Conservation (phyloP, 2,329 filamentous ascomycete species). For the Ophiocordyceps polyrhachis-furcata region DNA sequence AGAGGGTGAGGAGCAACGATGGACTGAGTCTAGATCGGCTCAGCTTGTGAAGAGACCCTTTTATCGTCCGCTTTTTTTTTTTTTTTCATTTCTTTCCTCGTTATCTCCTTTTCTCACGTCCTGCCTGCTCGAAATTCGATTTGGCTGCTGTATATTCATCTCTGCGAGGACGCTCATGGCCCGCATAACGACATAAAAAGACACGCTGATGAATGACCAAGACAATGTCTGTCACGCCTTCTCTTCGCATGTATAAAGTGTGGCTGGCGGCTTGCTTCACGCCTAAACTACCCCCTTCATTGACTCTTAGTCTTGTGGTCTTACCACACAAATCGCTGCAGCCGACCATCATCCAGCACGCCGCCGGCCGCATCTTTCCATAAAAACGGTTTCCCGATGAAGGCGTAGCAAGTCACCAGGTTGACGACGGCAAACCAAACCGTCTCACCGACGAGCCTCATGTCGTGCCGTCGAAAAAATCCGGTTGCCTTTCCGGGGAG, state of each 20-base stretch:
- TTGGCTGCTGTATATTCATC: neutral
- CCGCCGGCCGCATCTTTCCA: constrained; percentile 39
- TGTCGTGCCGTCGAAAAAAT: constrained; percentile 14
- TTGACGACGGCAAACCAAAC: constrained; percentile 52
- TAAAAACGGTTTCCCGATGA: constrained; percentile 46
- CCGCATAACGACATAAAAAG: neutral
- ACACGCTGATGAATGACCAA: neutral
- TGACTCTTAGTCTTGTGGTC: neutral
- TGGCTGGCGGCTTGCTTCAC: neutral
- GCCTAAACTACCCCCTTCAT: neutral
- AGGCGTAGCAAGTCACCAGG: constrained; percentile 47
- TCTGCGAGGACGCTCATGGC: neutral
- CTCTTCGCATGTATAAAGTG: neutral
- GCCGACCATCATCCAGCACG: constrained; percentile 31
- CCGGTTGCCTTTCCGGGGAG: neutral
- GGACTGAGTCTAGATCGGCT: constrained; percentile 56
- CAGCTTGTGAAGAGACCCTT: constrained; percentile 37
- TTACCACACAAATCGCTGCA: constrained; percentile 74
- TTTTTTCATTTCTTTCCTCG: neutral
- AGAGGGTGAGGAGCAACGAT: constrained; percentile 54
- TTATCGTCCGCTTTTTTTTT: neutral
- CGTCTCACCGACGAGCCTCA: constrained; percentile 41
- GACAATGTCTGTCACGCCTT: neutral
- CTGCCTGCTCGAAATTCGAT: neutral
- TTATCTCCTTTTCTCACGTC: neutral